Conservation (phyloP, 805 yeast genomes). For the Candida sithepensis region DNA sequence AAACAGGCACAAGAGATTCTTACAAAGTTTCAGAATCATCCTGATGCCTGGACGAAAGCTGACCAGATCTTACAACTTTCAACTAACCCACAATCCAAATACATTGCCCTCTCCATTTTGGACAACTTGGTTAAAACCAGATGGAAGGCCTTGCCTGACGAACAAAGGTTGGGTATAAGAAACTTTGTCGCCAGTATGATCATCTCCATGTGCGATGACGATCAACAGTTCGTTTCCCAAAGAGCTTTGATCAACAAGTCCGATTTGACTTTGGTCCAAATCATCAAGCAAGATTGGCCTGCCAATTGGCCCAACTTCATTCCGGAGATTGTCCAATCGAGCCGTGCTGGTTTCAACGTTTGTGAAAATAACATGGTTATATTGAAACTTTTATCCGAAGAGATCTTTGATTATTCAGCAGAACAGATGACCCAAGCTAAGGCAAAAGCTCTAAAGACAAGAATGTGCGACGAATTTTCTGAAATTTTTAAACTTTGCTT, state of each 20-base stretch:
- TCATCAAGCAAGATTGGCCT: constrained; percentile 98
- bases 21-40: constrained; percentile 85
- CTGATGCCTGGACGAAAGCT: constrained; percentile 93
- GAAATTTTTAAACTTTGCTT: constrained; percentile 91
- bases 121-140: constrained; percentile 87
- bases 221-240: constrained; percentile 62
- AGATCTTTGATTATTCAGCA: constrained; percentile 91
- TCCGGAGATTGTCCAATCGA: constrained; percentile 84
- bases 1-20: constrained; percentile 67
- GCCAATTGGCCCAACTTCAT: constrained; percentile 96
- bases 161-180: constrained; percentile 88
- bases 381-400: constrained; percentile 84
- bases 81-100: constrained; percentile 81
- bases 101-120: constrained; percentile 83
- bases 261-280: constrained; percentile 89
- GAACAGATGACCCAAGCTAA: constrained; percentile 97
- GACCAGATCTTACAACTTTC: constrained; percentile 83
- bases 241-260: constrained; percentile 87
- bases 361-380: constrained; percentile 98
- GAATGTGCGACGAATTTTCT: constrained; percentile 86
- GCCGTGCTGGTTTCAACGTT: constrained; percentile 82
- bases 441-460: constrained; percentile 73
- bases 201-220: constrained; percentile 84
- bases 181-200: constrained; percentile 94
- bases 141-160: constrained; percentile 90